Evolutionary conservation across 345 rosid genomes (phyloP), one percentile per base, ranked within the genome.

Genomic region (Gossypium arboreum): DNA sequence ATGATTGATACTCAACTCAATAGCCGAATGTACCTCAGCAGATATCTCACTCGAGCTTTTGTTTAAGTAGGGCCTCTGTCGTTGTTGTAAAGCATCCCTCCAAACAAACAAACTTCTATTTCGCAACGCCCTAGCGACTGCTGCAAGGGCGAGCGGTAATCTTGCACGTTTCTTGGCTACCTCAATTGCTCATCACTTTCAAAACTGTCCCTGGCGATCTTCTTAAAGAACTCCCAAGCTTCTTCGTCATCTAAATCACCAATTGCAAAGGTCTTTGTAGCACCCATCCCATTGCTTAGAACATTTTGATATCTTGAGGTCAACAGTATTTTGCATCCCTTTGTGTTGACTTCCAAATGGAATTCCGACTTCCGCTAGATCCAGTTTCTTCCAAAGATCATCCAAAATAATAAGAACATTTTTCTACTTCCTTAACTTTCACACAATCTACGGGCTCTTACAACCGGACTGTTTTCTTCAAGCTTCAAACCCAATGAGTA

Each of bases 121-220:
- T 43, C 8, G 15, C 5, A 65, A 44, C 3, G 70, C 70, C 50
- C 27, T 45, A 6, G 71, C 71, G 44, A 44, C 71, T 0, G 75
- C 54, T 4, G 41, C 67, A 48, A 84, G 43, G 9, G 73, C 25
- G 3, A 82, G 4, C 0, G 87, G 85, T 69, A 84, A 34, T 4
- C 85, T 80, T 17, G 22, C 71, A 67, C 56, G 47, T 48, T 15
- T 47, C 3, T 67, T 13, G 2, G 56, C 56, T 2, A 67, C 71
- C 17, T 47, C 20, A 47, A 2, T 75, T 52, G 79, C 85, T 27
- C 45, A 17, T 11, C 1, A 9, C 60, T 56, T 27, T 69, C 25
- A 57, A 29, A 10, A 34, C 0, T 1, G 3, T 68, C 72, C 16
- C 78, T 79, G 2, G 44, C 81, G 1, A 12, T 68, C 55, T 11